These are phyloP conservation scores for Leptographium lundbergii DNA, from an alignment of 2,329 filamentous ascomycete genomes.

Conservation along the genomic window DNA sequence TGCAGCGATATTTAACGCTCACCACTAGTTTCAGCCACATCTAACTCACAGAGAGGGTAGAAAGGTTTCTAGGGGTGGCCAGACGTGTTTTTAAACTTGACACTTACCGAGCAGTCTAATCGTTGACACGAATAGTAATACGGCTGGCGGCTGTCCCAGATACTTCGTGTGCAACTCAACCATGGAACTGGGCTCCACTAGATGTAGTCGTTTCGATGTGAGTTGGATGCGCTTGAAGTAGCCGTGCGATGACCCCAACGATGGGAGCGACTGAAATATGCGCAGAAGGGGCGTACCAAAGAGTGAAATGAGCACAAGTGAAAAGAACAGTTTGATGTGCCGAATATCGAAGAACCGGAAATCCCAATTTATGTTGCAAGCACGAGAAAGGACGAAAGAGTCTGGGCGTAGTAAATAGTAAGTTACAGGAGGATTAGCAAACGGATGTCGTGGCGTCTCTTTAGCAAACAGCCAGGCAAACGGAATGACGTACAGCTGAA, in stretches of 20 bases:
- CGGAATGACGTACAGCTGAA: background rate
- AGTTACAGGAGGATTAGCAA: background rate
- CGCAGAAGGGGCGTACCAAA: background rate
- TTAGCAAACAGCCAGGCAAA: too few relatives aligned
- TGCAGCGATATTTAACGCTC: constrained; percentile 22
- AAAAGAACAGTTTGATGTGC: background rate
- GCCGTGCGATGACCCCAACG: background rate
- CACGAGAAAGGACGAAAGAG: background rate
- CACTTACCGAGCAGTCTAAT: constrained; percentile 31
- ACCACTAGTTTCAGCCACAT: constrained; percentile 33
- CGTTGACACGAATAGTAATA: constrained; percentile 38
- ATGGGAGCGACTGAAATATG: background rate
- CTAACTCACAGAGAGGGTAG: constrained; percentile 44
- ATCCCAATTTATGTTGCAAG: background rate
- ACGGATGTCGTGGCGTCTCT: background rate
- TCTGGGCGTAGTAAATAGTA: background rate
- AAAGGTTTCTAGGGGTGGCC: constrained; percentile 42
- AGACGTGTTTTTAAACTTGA: constrained; percentile 32
- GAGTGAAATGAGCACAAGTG: background rate
- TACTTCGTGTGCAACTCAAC: constrained; percentile 31
- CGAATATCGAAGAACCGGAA: background rate
- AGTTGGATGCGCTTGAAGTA: constrained; percentile 12
- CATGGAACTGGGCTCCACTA: constrained; percentile 38
- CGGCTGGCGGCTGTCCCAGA: constrained; percentile 33
- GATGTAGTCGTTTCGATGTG: constrained; percentile 36